Evolutionary conservation across 108 stramenopile species (phyloP).

Genomic region (Skeletonema grethae): DNA sequence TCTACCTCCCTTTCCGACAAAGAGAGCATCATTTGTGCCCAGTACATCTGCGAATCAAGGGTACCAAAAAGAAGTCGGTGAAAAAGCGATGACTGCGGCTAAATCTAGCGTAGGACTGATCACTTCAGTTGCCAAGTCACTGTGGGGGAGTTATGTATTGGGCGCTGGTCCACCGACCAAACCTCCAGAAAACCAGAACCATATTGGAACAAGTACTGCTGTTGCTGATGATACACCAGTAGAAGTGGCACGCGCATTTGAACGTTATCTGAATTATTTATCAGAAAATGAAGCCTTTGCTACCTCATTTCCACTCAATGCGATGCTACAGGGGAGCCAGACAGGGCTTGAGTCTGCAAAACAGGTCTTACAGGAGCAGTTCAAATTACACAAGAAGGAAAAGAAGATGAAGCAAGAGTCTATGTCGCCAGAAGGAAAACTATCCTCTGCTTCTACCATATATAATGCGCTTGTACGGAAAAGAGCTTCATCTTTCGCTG

Average conservation of each 20-base stretch:
- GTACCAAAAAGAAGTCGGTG: conserved; percentile 41
- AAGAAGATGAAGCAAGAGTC: conserved; percentile 32
- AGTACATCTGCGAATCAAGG: conserved; percentile 13
- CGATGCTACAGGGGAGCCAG: conserved; percentile 78
- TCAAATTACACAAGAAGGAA: conserved; percentile 42
- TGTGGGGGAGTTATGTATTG: conserved; percentile 61
- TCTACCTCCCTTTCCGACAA: conserved; percentile 77
- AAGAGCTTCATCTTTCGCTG: conserved; percentile 20
- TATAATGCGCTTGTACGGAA: conserved; percentile 32
- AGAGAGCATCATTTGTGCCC: not conserved
- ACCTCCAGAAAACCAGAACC: conserved; percentile 51
- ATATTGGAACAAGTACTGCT: not conserved
- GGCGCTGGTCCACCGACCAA: conserved; percentile 1
- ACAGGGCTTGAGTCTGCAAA: conserved; percentile 87
- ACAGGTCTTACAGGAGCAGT: conserved; percentile 66
- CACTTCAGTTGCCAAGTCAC: conserved; percentile 62
- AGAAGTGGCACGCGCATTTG: conserved; percentile 42
- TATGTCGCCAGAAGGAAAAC: conserved; percentile 8
- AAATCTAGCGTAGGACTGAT: conserved; percentile 73
- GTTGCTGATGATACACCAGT: conserved; percentile 13
- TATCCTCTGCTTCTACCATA: conserved; percentile 29
- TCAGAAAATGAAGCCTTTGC: conserved; percentile 81
- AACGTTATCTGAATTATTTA: conserved; percentile 85
- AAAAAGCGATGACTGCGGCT: conserved; percentile 57
- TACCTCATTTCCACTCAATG: conserved; percentile 84